Base-by-base conservation (phyloP, 768 basidiomycete species). In the Xerocomellus dryophilus region DNA sequence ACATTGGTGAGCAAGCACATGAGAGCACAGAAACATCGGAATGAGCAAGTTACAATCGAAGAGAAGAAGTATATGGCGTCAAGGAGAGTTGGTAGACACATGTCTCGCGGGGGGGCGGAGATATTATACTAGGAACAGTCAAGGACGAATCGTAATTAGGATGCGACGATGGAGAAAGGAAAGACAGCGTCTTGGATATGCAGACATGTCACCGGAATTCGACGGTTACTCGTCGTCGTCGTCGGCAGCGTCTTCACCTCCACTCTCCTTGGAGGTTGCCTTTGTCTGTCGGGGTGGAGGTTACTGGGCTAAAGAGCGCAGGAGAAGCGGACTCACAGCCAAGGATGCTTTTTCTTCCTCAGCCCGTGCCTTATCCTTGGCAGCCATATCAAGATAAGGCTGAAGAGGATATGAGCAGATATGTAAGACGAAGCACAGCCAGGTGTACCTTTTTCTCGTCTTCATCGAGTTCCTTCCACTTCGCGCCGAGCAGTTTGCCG, bases 391-490 rank as follows among this genome's bases (percentile, higher is more conserved):
- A 54, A 88, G 62, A 76, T 96, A 98, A 15, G 93, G 93, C 93
- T 95, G 57, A 29, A 54, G 7, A 57, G 50, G 64, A 25, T 34
- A 46, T 59, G 2, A 66, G 42, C 14, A 49, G 23, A 9, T 5
- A 21, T 47, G 46, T 11, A 12, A 8, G 21, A 54, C 17, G 8
- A 18, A 14, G 15, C 7, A n/a, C 7, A 2, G 47, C 44, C 7
- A 17, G n/a, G 68, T 73, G 42, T 47, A 90, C 93, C 82, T 90
- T 91, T 80, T 93, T 96, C 78, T 97, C 93, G 34, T 82, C 81
- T 6, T 93, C 92, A 50, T 84, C 84, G 64, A 97, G 81, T 70
- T 93, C 92, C 80, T 97, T 98, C 96, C 96, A 98, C 75, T 93
- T 94, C 47, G 88, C 87, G 39, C 96, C 96, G 54, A 98, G 85